These are phyloP conservation scores for Rutstroemia sp. DNA, from an alignment of 2,329 filamentous ascomycete genomes.

Conservation along the genomic window DNA sequence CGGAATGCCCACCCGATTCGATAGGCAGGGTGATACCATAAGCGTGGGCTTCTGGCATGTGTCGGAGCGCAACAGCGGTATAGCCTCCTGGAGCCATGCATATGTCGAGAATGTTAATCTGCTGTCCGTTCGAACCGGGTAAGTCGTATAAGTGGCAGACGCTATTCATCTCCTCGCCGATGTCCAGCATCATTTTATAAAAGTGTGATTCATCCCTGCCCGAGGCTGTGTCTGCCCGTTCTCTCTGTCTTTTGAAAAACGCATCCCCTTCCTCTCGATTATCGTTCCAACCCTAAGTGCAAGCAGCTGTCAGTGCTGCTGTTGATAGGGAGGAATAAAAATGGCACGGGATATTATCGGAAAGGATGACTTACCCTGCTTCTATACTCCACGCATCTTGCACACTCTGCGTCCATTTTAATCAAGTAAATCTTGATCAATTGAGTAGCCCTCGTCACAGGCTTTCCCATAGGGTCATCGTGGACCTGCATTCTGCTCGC, in stretches of 20 bases:
- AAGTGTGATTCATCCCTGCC: slow-evolving; percentile 26
- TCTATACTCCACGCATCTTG: slow-evolving; percentile 14
- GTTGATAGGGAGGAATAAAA: background rate
- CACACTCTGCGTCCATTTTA: slow-evolving; percentile 14
- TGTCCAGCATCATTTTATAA: slow-evolving; percentile 36
- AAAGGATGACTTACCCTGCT: slow-evolving; percentile 12
- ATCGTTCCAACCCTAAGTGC: slow-evolving; percentile 35
- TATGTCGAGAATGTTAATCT: slow-evolving; percentile 22
- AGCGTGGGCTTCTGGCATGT: slow-evolving; percentile 8
- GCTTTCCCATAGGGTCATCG: background rate
- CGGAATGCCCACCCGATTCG: slow-evolving; percentile 17
- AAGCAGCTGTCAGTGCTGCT: background rate
- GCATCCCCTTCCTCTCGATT: slow-evolving; percentile 35
- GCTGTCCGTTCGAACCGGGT: background rate
- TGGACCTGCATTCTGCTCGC: background rate
- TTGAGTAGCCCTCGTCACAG: slow-evolving; percentile 3
- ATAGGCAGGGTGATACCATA: slow-evolving; percentile 18
- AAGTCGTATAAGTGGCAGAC: slow-evolving; percentile 6
- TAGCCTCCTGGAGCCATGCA: slow-evolving; percentile 22
- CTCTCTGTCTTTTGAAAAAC: slow-evolving; percentile 36
- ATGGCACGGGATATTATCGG: background rate
- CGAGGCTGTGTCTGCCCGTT: slow-evolving; percentile 30
- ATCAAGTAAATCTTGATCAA: slow-evolving; percentile 17
- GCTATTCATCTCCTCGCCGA: slow-evolving; percentile 34
- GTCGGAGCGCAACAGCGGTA: slow-evolving; percentile 9